Percentiles rank a stretch among this genome's conserved stretches.
Evolutionary conservation across 2,329 filamentous ascomycete genomes (phyloP).

Genomic region (Fusarium drepaniforme): DNA sequence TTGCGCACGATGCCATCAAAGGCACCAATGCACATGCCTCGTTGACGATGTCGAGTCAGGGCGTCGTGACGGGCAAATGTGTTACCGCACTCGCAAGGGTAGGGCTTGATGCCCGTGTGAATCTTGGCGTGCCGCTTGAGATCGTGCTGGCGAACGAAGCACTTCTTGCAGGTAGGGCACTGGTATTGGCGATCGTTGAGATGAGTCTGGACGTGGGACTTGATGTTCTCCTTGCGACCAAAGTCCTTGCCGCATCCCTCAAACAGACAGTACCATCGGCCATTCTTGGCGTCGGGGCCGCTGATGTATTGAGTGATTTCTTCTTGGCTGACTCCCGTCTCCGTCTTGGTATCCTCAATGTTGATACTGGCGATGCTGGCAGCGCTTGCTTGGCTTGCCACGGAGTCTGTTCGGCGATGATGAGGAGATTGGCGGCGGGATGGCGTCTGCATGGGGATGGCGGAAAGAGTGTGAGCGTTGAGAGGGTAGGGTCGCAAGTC

Average conservation of each 20-base stretch:
- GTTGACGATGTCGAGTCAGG: constrained; percentile 91
- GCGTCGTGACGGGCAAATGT: constrained; percentile 96
- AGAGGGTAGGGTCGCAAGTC: constrained; percentile 51
- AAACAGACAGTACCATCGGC: constrained; percentile 83
- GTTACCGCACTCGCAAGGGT: constrained; percentile 93
- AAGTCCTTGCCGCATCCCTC: constrained; percentile 89
- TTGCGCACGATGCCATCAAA: constrained; percentile 82
- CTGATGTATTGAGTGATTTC: constrained; percentile 83
- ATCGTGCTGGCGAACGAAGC: constrained; percentile 97
- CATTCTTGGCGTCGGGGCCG: constrained; percentile 78
- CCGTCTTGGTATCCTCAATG: constrained; percentile 74
- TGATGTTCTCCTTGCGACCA: constrained; percentile 98
- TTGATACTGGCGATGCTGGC: constrained; percentile 73
- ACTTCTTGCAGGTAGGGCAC: constrained; percentile 93
- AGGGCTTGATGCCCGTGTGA: constrained; percentile 95
- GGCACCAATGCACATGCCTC: constrained; percentile 95
- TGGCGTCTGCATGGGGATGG: constrained; percentile 29
- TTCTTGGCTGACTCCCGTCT: constrained; percentile 89
- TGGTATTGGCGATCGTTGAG: constrained; percentile 95
- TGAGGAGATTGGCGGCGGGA: constrained; percentile 53
- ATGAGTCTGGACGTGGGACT: constrained; percentile 97
- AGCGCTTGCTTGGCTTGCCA: constrained; percentile 68
- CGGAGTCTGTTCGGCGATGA: constrained; percentile 70
- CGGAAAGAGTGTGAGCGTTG: constrained; percentile 33
- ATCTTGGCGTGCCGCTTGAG: constrained; percentile 98